These are phyloP conservation scores for Quercus ilex DNA, from an alignment of 306 rosid genomes.

Conservation along the genomic window DNA sequence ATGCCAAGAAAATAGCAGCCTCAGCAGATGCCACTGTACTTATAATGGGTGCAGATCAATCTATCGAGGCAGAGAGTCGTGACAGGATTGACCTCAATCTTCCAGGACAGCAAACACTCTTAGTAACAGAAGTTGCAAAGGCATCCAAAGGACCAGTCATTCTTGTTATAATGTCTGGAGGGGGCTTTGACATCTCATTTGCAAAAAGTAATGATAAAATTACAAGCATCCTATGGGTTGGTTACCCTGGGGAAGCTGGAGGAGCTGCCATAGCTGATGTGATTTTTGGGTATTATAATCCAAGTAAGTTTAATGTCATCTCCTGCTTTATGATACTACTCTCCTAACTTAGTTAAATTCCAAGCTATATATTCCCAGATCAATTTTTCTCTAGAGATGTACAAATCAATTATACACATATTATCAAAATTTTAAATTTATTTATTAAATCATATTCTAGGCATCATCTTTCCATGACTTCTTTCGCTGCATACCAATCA, in stretches of 20 bases:
- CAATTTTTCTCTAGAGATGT: not conserved
- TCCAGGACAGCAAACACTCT: slow-evolving; percentile 81
- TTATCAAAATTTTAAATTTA: not conserved
- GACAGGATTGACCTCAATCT: slow-evolving; percentile 72
- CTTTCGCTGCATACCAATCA: not conserved
- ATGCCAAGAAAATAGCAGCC: slow-evolving; percentile 64
- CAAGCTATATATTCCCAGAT: not conserved
- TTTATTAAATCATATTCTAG: not conserved
- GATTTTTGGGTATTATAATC: slow-evolving; percentile 77
- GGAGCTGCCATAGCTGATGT: slow-evolving; percentile 96
- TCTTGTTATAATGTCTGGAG: slow-evolving; percentile 95
- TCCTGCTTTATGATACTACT: not conserved
- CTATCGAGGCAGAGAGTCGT: slow-evolving; percentile 81
- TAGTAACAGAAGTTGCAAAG: slow-evolving; percentile 72
- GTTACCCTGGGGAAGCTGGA: slow-evolving; percentile 98
- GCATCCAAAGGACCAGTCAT: slow-evolving; percentile 87
- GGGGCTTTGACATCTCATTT: slow-evolving; percentile 86
- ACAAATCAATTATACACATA: not conserved
- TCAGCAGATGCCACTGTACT: slow-evolving; percentile 91
- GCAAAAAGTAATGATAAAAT: slow-evolving; percentile 70
- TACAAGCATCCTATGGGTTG: slow-evolving; percentile 95
- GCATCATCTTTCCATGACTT: not conserved
- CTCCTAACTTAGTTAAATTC: not conserved
- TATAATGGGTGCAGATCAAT: slow-evolving; percentile 69
- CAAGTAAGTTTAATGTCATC: slow-evolving; percentile 52